Conservation (phyloP, 148 eudicot species). For the Diospyros kaki region DNA sequence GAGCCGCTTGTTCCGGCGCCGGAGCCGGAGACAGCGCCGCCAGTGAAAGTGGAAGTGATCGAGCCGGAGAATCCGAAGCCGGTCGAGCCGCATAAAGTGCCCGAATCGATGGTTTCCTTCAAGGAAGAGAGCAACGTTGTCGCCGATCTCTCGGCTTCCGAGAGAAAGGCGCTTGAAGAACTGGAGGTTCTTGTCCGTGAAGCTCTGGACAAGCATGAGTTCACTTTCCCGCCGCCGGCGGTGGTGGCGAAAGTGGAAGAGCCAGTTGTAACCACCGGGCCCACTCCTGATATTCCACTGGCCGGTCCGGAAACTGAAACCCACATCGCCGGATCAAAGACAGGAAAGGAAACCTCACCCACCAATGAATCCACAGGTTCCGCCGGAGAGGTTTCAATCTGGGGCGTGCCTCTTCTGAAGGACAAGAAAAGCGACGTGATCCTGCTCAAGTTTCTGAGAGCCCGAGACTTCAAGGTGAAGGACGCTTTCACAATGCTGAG, state of each 20-base stretch:
- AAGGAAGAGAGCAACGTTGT: conserved; percentile 12
- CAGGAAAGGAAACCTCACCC: background rate
- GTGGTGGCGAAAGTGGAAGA: background rate
- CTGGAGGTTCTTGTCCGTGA: conserved; percentile 30
- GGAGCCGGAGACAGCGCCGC: background rate
- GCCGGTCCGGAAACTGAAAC: background rate
- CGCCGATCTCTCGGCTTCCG: conserved; percentile 20
- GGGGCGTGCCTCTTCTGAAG: conserved; percentile 61
- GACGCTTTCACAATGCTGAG: conserved; percentile 47
- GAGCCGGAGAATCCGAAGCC: background rate
- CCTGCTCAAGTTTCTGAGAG: conserved; percentile 66
- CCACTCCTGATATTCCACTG: no score
- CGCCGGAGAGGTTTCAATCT: conserved; percentile 35
- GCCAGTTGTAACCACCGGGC: no score
- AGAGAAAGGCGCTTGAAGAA: conserved; percentile 33
- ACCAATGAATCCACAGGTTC: conserved; percentile 17
- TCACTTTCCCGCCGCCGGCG: background rate
- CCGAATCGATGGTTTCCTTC: conserved; percentile 5
- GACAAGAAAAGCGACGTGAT: conserved; percentile 67
- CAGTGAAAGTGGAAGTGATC: background rate
- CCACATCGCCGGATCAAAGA: no score
- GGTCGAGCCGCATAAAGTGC: background rate
- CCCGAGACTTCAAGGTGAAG: conserved; percentile 59
- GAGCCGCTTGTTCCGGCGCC: background rate
- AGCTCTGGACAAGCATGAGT: conserved; percentile 19